Percentiles rank a stretch among this genome's conserved stretches.
Conservation (phyloP, 2,329 filamentous ascomycete genomes). For the Fusarium devonianum region DNA sequence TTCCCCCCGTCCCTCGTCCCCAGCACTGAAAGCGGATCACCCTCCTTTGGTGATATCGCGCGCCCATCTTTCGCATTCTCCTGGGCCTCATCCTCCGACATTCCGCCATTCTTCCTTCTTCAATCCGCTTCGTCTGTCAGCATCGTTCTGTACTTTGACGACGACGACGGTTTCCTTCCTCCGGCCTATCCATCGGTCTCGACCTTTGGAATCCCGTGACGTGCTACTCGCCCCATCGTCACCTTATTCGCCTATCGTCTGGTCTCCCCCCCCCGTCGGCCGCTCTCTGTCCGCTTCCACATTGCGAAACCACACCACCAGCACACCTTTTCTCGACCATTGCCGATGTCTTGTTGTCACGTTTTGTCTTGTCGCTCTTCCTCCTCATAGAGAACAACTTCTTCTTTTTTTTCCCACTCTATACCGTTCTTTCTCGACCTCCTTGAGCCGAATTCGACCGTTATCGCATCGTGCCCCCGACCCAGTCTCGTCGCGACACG, state of each 20-base stretch:
- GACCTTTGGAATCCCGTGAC: conserved; percentile 37
- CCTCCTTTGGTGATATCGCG: conserved; percentile 33
- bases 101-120: conserved; percentile 31
- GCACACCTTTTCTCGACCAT: conserved; percentile 20
- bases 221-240: conserved; percentile 42
- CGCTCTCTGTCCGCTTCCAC: conserved; percentile 34
- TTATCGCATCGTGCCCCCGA: conserved; percentile 35
- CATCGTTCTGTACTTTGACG: conserved; percentile 25
- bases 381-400: conserved; percentile 22
- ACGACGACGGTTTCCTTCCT: conserved; percentile 26
- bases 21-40: conserved; percentile 36
- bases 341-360: conserved; percentile 42
- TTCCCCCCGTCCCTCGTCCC: conserved; percentile 5
- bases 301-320: conserved; percentile 42
- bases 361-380: conserved; percentile 25
- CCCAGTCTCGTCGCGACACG: conserved; percentile 41
- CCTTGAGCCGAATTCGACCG: conserved; percentile 23
- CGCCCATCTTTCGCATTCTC: conserved; percentile 40
- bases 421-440: conserved; percentile 12
- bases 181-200: conserved; percentile 28
- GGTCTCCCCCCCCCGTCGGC: conserved; percentile 24
- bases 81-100: conserved; percentile 29
- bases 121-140: conserved; percentile 34
- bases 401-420: conserved; percentile 17
- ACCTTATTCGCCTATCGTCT: conserved; percentile 36